Evolutionary conservation across 345 rosid species (phyloP).

Genomic region (Crucihimalaya himalaica): DNA sequence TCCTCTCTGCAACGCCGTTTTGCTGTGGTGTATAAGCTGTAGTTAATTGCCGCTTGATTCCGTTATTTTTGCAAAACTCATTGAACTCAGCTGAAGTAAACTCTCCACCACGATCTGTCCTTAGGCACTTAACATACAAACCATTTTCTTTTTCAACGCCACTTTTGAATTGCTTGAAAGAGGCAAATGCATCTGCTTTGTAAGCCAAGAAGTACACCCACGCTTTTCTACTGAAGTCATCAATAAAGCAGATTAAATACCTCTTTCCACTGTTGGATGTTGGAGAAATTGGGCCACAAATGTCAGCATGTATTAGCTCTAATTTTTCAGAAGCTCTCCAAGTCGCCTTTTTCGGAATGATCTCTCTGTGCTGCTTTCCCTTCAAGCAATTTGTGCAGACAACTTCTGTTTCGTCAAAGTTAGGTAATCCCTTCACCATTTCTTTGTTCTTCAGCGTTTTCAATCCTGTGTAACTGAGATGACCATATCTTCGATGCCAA

Average conservation of each 20-base stretch:
- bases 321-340: not conserved
- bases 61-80: not conserved
- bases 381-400: not conserved
- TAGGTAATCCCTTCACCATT: not conserved
- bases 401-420: fast-evolving
- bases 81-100: not conserved
- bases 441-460: not conserved
- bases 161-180: not conserved
- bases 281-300: not conserved
- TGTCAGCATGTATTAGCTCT: not conserved
- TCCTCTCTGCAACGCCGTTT: not conserved
- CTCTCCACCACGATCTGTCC: not conserved
- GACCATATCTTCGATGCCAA: too few species aligned
- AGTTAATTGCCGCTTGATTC: not conserved
- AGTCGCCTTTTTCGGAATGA: not conserved
- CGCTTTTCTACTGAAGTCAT: not conserved
- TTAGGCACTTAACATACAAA: not conserved
- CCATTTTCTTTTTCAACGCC: not conserved
- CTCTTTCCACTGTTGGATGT: not conserved
- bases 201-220: not conserved
- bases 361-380: not conserved
- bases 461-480: too few species aligned
- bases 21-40: not conserved
- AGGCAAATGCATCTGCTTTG: not conserved
- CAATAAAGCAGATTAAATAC: not conserved